Evolutionary conservation across 768 basidiomycete species (phyloP), one percentile per base, ranked within the genome.

Genomic region (Psilocybe subaeruginosa): DNA sequence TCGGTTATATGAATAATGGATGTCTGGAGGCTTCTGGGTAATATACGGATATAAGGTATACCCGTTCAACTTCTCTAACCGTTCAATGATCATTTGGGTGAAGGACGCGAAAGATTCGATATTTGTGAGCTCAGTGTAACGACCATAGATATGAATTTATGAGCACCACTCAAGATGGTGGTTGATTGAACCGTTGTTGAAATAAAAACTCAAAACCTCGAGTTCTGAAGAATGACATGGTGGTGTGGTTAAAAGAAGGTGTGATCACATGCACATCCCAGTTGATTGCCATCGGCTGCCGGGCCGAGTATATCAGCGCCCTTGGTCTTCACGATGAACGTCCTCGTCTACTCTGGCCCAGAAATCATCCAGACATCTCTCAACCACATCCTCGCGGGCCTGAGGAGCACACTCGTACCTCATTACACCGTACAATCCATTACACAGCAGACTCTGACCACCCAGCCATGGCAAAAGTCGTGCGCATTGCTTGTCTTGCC

Each of bases 401-500:
- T 95, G 16, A 79, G 82, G 31, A 69, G 80, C 2, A 67, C 91
- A 30, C 85, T 97, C 17, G 69, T 81, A 12, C 89, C 93, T 0
- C 82, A 88, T 70, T 96, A 95, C 72, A 85, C 91, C 11, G 86
- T 97, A 46, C 92, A 93, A 61, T 73, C 85, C 14, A 80, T 95
- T 54, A 77, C 86, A 0, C 79, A 81, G 9, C 75, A 83, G 43
- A 71, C 82, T 2, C 76, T 98, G 4, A 74, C 79, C 1, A 76
- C 80, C 0, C 88, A 89, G 48, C 95, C 95, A 17, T 98, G 95
- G 96, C 72, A 84, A 39, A 69, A 77, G 5, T 81, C 83, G 8
- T 96, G 93, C 70, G 88, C 89, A 2, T 78, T 97, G 1, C 83
- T 98, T 16, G 89, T 95, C 53, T 76, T 97, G 59, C 86, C 92